Evolutionary conservation across 305 asterid species (phyloP).

Genomic region (Euphrasia arctica): DNA sequence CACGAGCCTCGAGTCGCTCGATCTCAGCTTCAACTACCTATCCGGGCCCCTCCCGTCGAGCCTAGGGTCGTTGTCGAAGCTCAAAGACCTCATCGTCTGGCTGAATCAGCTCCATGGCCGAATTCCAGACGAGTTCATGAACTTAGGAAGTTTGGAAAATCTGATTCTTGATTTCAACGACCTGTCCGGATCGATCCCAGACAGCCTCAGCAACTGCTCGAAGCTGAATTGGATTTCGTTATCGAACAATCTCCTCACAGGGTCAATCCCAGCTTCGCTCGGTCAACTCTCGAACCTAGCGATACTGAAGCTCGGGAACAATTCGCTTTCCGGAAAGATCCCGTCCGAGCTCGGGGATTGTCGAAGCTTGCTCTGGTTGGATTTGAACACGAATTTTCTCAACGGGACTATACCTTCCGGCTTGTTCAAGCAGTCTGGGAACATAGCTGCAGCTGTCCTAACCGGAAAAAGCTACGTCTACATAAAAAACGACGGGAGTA

Average conservation of each 20-base stretch:
- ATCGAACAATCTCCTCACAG: constrained; percentile 50
- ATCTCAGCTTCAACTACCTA: constrained; percentile 58
- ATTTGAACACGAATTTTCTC: constrained; percentile 59
- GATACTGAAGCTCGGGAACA: constrained; percentile 57
- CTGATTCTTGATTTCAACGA: constrained; percentile 71
- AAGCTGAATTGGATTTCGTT: constrained; percentile 66
- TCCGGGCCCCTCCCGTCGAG: constrained; percentile 52
- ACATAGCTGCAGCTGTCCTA: constrained; percentile 56
- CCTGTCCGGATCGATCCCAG: constrained; percentile 58
- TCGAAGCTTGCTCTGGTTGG: constrained; percentile 80
- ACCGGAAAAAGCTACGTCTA: constrained; percentile 69
- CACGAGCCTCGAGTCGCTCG: constrained; percentile 50
- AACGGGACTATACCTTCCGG: constrained; percentile 69
- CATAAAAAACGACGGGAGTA: constrained; percentile 82
- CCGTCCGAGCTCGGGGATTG: constrained; percentile 79
- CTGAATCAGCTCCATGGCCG: constrained; percentile 61
- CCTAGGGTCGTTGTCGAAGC: constrained; percentile 49
- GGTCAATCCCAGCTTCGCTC: constrained; percentile 60
- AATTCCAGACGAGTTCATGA: constrained; percentile 67
- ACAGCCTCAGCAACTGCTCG: constrained; percentile 57
- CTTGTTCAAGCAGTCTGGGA: constrained; percentile 83
- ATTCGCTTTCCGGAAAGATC: constrained; percentile 53
- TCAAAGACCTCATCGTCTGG: constrained; percentile 57
- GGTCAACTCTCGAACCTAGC: constrained; percentile 51
- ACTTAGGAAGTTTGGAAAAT: constrained; percentile 45